Base-by-base conservation (phyloP, 768 basidiomycete species). In the Tephrocybe sp. region DNA sequence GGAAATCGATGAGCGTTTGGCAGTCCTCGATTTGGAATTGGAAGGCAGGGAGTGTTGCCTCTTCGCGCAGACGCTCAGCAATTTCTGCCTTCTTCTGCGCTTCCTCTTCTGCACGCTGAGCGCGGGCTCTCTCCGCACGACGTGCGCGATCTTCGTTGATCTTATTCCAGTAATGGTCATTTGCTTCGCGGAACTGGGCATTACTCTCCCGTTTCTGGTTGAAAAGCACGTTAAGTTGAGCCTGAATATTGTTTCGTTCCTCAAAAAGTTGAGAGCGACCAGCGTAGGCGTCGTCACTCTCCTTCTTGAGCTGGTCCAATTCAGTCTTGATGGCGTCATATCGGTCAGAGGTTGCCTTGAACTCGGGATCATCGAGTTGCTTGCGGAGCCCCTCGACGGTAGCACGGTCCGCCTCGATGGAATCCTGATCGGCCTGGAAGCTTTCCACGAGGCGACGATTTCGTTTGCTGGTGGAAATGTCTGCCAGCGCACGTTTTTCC, bases 21-120 rank as follows among this genome's bases (percentile, higher is more conserved):
- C 94, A 98, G 65, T 98, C 97, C 73, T 98, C 92, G 60, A 99
- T 93, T 65, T 98, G 84, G 45, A 84, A 77, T 61, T 92, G 90
- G 78, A 82, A 98, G 0, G 97, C 97, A 22, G 97, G 95, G 19
- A 78, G 62, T 51, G 85, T 82, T 19, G 97, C 97, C 64, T 98
- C 94, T 52, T 99, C 97, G 44, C 89, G 84, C 39, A 98, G 66
- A 31, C 83, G 86, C 57, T 88, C 80, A 9, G 82, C 86, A 51
- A 86, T 76, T 64, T 93, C 92, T 67, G 85, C 72, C 65, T 82
- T 87, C 74, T 89, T 92, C 61, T 82, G 78, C 25, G 83, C 77
- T 63, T 93, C 93, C 62, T 87, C 85, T 19, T 78, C 87, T 16
- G 78, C 85, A 49, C 84, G 86, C 66, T 91, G 89, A 38, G 79